phyloP scores from a whole-genome alignment of 768 basidiomycete genomes.

The Hemileccinum rubropunctum region DNA sequence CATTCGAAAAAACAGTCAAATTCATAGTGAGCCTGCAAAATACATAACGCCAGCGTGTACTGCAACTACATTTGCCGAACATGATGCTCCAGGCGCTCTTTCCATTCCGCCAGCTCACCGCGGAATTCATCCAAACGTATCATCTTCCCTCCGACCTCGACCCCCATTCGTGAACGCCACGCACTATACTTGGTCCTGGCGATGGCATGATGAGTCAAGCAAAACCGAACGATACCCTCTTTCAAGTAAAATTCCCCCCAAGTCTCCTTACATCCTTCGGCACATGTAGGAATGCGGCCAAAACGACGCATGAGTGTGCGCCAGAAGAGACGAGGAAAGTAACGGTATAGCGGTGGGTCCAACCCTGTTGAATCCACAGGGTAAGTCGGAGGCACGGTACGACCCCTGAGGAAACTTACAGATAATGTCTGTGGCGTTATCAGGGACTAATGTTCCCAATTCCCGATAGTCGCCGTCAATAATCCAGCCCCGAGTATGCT shows the following conservation, averaged over 20 bases:
- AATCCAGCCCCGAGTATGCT: slow-evolving; percentile 46
- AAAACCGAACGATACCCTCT: slow-evolving; percentile 49
- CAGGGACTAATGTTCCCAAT: slow-evolving; percentile 33
- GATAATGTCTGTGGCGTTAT: slow-evolving; percentile 48
- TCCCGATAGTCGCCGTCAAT: slow-evolving; percentile 47
- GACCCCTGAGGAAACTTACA: slow-evolving; percentile 36
- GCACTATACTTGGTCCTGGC: slow-evolving; percentile 14
- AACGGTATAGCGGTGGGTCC: slow-evolving; percentile 59
- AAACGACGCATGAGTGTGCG: slow-evolving; percentile 51
- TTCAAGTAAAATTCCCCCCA: slow-evolving; percentile 43
- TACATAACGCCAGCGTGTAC: too few species aligned
- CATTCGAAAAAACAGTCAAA: too few species aligned
- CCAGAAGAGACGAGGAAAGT: slow-evolving; percentile 55
- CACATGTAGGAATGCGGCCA: slow-evolving; percentile 38
- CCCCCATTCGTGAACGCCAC: slow-evolving; percentile 14
- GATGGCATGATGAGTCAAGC: slow-evolving; percentile 39
- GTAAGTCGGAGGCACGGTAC: background rate
- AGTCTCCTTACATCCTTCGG: slow-evolving; percentile 47
- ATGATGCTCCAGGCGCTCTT: slow-evolving; percentile 10
- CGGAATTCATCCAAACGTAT: slow-evolving; percentile 52
- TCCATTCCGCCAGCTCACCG: slow-evolving; percentile 42
- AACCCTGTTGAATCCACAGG: slow-evolving; percentile 45
- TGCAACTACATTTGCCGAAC: slow-evolving; percentile 6
- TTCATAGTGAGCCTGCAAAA: too few species aligned
- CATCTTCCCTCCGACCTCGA: slow-evolving; percentile 40